Evolutionary conservation across 495 filamentous ascomycete genomes (phyloP), one percentile per base, ranked within the genome.

Genomic region (Penicillium taxi): DNA sequence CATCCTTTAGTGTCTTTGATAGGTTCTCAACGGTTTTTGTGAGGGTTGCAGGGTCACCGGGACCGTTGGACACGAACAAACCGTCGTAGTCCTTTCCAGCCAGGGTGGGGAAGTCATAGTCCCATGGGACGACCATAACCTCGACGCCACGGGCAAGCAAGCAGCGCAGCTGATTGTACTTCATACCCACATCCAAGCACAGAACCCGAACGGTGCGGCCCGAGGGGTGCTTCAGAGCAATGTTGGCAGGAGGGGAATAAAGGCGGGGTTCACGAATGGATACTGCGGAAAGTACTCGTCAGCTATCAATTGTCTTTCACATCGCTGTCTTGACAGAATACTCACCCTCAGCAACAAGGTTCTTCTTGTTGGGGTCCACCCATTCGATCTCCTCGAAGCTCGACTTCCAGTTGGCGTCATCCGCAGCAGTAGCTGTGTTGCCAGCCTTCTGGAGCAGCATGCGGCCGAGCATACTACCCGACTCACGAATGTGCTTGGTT

Each of bases 51-150:
- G 91, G 91, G 55, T 98, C 91, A 64, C 91, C 91, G 18, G 91
- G 91, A 35, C 91, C 91, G 65, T 98, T 98, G 30, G 88, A 95
- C 42, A 98, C 82, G 61, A 98, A 98, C 13, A 98, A 73, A 55
- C 91, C 91, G 59, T 96, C 91, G 53, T 94, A 96, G 39, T 90
- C 76, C 41, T 84, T 75, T 31, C 80, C 80, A 25, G 76, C 79
- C 25, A 81, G 74, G 24, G 59, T 61, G 33, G 78, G 72, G 65
- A 98, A 91, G 58, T 96, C 81, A 54, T 95, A 87, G 56, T 96
- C 78, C 87, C 88, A 96, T 8, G 91, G 91, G 22, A 94, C 87
- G 29, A 94, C 87, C 48, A 90, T 67, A 39, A 98, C 88, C 55
- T 96, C 91, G 15, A 96, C 80, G n/a, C 91, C 91, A 43, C 91